A percentile compares a stretch with the other conserved stretches of the same genome.
Evolutionary conservation across 2,329 filamentous ascomycete genomes (phyloP).

Genomic region (Hymenoscyphus fructigenus): DNA sequence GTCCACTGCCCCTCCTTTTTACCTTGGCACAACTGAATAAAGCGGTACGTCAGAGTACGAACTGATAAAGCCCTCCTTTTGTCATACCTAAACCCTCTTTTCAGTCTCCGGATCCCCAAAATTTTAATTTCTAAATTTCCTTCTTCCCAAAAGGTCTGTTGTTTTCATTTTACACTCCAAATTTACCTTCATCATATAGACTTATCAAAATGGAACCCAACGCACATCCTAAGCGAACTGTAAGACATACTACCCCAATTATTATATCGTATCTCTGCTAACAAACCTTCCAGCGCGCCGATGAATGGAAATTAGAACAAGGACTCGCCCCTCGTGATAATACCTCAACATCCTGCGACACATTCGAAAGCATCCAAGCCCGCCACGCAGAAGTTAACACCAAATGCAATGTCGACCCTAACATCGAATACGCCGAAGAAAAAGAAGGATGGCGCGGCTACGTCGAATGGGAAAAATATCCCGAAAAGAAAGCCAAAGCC

Average conservation of each 20-base stretch:
- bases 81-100: neutral
- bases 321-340: conserved; percentile 5
- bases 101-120: neutral
- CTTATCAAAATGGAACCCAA: neutral
- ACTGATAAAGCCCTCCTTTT: neutral
- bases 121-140: neutral
- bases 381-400: neutral
- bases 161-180: neutral
- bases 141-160: neutral
- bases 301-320: conserved; percentile 14
- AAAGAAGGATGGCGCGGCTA: conserved; percentile 11
- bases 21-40: neutral
- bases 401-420: neutral
- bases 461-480: conserved; percentile 13
- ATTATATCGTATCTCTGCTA: neutral
- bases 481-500: conserved; percentile 13
- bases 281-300: conserved; percentile 1
- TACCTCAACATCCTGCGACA: neutral
- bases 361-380: conserved; percentile 1
- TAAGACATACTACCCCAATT: neutral
- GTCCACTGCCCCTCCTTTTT: neutral
- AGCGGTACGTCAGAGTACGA: neutral
- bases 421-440: conserved; percentile 6
- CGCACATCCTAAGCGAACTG: neutral
- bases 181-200: neutral